Evolutionary conservation across 83 land plant species (phyloP).

Genomic region (Thuja plicata): DNA sequence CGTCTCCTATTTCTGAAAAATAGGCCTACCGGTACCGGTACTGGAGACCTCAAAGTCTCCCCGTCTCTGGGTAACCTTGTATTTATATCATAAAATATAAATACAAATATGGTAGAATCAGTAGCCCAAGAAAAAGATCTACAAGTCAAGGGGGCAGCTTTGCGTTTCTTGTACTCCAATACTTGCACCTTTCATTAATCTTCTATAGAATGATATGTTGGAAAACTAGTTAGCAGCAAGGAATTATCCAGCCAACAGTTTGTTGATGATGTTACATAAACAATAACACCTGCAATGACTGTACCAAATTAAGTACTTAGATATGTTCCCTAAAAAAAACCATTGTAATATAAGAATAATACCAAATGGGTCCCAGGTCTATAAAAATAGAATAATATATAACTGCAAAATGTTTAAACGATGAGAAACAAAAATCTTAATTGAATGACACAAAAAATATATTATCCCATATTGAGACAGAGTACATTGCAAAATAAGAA

Average conservation of each 20-base stretch:
- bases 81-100: no score
- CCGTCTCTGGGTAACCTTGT: no score
- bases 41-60: no score
- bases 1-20: no score
- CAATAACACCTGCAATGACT: neutral
- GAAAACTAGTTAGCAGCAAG: neutral
- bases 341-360: neutral
- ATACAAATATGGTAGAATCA: no score
- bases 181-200: neutral
- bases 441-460: neutral
- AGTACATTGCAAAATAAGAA: neutral
- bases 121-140: neutral
- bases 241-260: neutral
- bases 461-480: constrained; percentile 19
- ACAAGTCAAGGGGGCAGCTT: neutral
- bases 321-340: neutral
- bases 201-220: neutral
- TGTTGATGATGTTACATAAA: neutral
- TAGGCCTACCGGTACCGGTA: no score
- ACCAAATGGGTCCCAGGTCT: no score
- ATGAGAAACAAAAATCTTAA: neutral
- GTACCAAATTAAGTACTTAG: no score
- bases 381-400: neutral
- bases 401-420: neutral
- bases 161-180: neutral